These are phyloP conservation scores for Sarocladium oryzae DNA, from an alignment of 2,329 filamentous ascomycete species.

Conservation along the genomic window DNA sequence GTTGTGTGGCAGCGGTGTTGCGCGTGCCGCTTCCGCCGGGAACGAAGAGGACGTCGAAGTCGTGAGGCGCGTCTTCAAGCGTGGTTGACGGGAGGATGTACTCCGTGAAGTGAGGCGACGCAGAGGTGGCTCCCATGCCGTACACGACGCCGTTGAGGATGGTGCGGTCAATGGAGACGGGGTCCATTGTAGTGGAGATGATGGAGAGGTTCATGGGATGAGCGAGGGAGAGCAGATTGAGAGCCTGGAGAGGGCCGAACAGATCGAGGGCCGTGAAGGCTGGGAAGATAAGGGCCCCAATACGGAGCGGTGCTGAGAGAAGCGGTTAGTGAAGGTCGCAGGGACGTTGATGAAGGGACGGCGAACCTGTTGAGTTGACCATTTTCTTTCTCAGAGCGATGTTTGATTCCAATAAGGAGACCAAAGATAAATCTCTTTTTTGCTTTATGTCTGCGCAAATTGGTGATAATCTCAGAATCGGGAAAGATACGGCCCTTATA, in stretches of 20 bases:
- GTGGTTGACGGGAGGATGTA: constrained; percentile 26
- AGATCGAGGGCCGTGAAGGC: constrained; percentile 36
- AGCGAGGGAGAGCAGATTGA: constrained; percentile 30
- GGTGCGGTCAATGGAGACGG: constrained; percentile 24
- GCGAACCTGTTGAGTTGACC: no score
- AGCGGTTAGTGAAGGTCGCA: no score
- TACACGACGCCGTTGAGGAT: constrained; percentile 10
- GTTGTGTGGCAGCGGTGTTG: constrained; percentile 28
- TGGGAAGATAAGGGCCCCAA: constrained; percentile 25
- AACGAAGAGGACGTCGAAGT: constrained; percentile 44
- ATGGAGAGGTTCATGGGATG: constrained; percentile 29
- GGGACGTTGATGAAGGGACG: no score
- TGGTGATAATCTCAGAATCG: no score
- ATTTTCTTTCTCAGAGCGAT: no score
- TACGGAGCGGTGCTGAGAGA: constrained; percentile 8
- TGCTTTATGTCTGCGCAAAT: no score
- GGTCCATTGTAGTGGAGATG: constrained; percentile 31
- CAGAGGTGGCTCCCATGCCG: constrained; percentile 8
- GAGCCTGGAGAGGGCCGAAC: constrained; percentile 34
- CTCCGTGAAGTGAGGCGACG: constrained; percentile 11
- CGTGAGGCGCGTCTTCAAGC: constrained; percentile 31
- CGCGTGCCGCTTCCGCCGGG: constrained; percentile 44
- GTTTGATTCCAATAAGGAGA: no score
- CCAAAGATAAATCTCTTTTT: no score
- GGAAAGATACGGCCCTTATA: no score